A percentile compares a stretch with the other conserved stretches of the same genome.
Conservation (phyloP, 768 basidiomycete species). For the Suillus clintonianus region DNA sequence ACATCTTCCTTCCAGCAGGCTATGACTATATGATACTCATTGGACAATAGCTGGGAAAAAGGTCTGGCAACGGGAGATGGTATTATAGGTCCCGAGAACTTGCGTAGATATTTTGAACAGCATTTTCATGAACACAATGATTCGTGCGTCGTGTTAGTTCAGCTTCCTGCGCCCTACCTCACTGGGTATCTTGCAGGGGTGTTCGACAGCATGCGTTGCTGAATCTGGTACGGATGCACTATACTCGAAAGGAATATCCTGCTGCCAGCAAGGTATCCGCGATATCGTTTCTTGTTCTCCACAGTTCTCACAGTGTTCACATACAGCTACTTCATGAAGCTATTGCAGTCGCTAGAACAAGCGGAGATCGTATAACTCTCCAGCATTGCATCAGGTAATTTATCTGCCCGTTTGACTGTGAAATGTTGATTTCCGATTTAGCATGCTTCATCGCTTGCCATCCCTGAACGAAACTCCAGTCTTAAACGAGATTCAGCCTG, state of each 20-base stretch:
- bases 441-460: slow-evolving; percentile 73
- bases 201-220: slow-evolving; percentile 80
- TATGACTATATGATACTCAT: slow-evolving; percentile 5
- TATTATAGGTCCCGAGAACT: slow-evolving; percentile 64
- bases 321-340: slow-evolving; percentile 73
- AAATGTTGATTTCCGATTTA: slow-evolving; percentile 27
- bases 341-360: slow-evolving; percentile 72
- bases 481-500: slow-evolving; percentile 74
- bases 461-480: slow-evolving; percentile 48
- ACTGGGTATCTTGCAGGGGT: slow-evolving; percentile 46
- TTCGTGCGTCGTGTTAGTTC: slow-evolving; percentile 55
- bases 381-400: slow-evolving; percentile 75
- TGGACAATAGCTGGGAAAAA: slow-evolving; percentile 60
- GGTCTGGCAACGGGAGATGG: slow-evolving; percentile 68
- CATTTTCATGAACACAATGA: slow-evolving; percentile 80
- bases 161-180: background rate
- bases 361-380: slow-evolving; percentile 68
- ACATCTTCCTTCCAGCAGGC: background rate
- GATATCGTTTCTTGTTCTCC: background rate
- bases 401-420: background rate
- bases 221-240: slow-evolving; percentile 78
- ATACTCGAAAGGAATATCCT: slow-evolving; percentile 62
- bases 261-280: slow-evolving; percentile 65
- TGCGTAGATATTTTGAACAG: slow-evolving; percentile 83
- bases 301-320: slow-evolving; percentile 6